A percentile compares a stretch with the other conserved stretches of the same genome.
Conservation (phyloP, 2,329 filamentous ascomycete species). For the Sarocladiaceae sp. region DNA sequence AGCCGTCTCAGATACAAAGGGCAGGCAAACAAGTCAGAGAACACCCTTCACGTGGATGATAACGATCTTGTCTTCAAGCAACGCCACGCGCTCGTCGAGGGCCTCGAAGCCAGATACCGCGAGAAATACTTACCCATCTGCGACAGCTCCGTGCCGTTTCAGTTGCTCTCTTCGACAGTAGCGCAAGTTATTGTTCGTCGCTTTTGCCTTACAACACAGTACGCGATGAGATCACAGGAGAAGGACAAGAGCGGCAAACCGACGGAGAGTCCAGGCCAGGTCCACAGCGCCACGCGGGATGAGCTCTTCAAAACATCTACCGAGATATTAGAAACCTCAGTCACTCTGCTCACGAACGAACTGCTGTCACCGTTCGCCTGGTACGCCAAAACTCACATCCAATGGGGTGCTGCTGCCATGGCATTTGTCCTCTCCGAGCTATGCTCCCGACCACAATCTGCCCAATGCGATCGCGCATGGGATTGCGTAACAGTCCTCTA, state of each 20-base stretch:
- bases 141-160: neutral
- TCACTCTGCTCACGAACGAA: neutral
- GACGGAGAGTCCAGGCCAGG: no score
- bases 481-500: neutral
- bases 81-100: neutral
- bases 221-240: neutral
- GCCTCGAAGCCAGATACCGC: neutral
- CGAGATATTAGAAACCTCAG: neutral
- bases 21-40: neutral
- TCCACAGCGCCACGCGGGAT: no score
- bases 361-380: neutral
- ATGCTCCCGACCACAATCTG: neutral
- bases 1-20: neutral
- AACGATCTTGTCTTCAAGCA: neutral
- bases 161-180: neutral
- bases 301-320: neutral
- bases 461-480: conserved; percentile 1
- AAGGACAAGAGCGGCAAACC: neutral
- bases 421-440: neutral
- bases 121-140: neutral
- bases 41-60: neutral
- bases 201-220: neutral
- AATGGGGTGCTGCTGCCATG: neutral
- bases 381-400: neutral
- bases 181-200: neutral